Conservation (phyloP, 1,139 yeast genomes). For the Tardiomyces digboiensis region DNA sequence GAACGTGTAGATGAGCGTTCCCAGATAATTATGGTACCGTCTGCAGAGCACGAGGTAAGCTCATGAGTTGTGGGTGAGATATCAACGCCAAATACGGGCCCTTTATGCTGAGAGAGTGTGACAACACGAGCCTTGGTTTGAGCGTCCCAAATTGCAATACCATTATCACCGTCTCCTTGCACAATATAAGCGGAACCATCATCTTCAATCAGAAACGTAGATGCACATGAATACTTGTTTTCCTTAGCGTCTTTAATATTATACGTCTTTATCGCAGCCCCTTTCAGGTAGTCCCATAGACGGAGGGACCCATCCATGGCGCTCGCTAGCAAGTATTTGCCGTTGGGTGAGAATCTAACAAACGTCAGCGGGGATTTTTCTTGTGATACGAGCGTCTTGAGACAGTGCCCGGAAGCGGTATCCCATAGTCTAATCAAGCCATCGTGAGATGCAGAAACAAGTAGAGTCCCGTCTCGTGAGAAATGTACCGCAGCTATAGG, state of each 20-base stretch:
- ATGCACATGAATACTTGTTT: constrained; percentile 15
- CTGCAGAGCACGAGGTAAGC: constrained; percentile 36
- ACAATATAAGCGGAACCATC: constrained; percentile 33
- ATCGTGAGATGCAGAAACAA: constrained; percentile 85
- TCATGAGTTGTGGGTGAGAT: constrained; percentile 14
- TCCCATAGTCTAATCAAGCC: constrained; percentile 86
- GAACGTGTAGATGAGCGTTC: too few species aligned
- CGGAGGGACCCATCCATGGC: constrained; percentile 48
- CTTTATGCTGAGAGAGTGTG: constrained; percentile 32
- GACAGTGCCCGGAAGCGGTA: constrained; percentile 80
- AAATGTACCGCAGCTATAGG: constrained; percentile 74
- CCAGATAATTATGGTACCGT: constrained; percentile 33
- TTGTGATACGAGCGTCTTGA: constrained; percentile 69
- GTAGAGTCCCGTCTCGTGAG: constrained; percentile 70
- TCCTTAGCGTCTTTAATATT: constrained; percentile 27
- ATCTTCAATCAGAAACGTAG: constrained; percentile 21
- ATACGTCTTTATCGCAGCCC: constrained; percentile 28
- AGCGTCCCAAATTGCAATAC: constrained; percentile 64
- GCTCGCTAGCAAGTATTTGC: constrained; percentile 43
- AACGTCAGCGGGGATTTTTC: constrained; percentile 56
- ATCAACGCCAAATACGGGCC: constrained; percentile 20
- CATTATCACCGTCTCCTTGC: constrained; percentile 59
- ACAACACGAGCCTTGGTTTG: constrained; percentile 50
- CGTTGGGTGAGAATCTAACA: constrained; percentile 74
- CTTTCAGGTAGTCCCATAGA: constrained; percentile 52